phyloP scores from a whole-genome alignment of 1,139 yeast species.

The Blastobotrys capitulatus region DNA sequence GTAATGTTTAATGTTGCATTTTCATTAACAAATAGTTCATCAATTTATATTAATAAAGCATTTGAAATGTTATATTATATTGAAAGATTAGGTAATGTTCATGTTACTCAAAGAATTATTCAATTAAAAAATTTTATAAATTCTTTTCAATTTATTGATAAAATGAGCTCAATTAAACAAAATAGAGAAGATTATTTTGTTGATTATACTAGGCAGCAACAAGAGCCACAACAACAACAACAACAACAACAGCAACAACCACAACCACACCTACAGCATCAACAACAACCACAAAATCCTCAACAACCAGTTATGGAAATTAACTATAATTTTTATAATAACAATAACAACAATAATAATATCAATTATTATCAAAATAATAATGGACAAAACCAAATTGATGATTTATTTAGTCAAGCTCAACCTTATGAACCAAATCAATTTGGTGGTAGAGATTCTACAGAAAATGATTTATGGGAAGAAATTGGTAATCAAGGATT shows the following conservation, averaged over 20 bases:
- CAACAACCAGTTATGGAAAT: background rate
- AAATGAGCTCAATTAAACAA: conserved; percentile 1
- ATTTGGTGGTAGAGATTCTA: conserved; percentile 14
- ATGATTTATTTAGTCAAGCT: conserved; percentile 7
- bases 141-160: conserved; percentile 17
- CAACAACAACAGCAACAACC: conserved; percentile 1
- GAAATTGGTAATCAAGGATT: conserved; percentile 23
- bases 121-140: conserved; percentile 18
- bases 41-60: conserved; percentile 9
- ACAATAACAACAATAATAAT: too few relatives aligned
- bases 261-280: background rate
- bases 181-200: too few relatives aligned
- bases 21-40: conserved; percentile 7
- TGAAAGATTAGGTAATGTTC: conserved; percentile 6
- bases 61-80: conserved; percentile 9
- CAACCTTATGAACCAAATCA: conserved; percentile 10
- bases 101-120: conserved; percentile 12
- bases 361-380: background rate
- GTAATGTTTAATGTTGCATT: conserved; percentile 23
- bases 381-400: background rate
- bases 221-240: background rate
- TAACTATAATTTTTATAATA: background rate
- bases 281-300: background rate
- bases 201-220: background rate
- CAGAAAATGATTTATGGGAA: conserved; percentile 23